Conservation (phyloP, 768 basidiomycete genomes). For the Leccinum obscurum region DNA sequence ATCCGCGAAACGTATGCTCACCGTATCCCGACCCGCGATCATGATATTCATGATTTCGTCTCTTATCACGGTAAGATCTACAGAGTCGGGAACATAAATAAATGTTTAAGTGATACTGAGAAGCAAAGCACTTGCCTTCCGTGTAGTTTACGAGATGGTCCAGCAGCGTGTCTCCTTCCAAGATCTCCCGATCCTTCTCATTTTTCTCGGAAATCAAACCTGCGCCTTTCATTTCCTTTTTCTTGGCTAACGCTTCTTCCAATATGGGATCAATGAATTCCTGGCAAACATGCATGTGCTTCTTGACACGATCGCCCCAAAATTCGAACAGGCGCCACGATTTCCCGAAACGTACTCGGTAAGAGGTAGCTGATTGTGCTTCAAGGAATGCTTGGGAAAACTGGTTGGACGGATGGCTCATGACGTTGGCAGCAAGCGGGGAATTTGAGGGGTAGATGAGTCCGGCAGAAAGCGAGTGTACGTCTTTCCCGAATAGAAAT, state of each 20-base stretch:
- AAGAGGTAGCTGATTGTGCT: constrained; percentile 44
- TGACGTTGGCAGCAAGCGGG: constrained; percentile 9
- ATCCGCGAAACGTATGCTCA: constrained; percentile 5
- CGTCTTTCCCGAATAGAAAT: constrained; percentile 54
- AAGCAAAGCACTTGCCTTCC: constrained; percentile 20
- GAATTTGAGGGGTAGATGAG: constrained; percentile 47
- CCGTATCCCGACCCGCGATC: constrained; percentile 39
- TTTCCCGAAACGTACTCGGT: constrained; percentile 41
- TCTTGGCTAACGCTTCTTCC: constrained; percentile 44
- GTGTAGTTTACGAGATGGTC: constrained; percentile 32
- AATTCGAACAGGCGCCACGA: constrained; percentile 57
- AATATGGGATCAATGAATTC: constrained; percentile 56
- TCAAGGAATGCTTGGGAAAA: constrained; percentile 53
- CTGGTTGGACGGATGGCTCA: constrained; percentile 35
- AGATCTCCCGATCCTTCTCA: constrained; percentile 9
- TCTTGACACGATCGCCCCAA: constrained; percentile 46
- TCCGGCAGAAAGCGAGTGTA: constrained; percentile 46
- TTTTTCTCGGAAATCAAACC: constrained; percentile 18
- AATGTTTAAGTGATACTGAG: not conserved
- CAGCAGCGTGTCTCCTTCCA: constrained; percentile 31
- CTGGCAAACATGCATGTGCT: constrained; percentile 48
- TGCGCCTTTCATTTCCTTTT: constrained; percentile 26
- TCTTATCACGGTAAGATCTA: constrained; percentile 33
- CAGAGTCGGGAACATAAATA: not conserved
- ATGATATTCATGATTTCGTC: constrained; percentile 40